Evolutionary conservation across 805 yeast genomes (phyloP).

Genomic region (Candida manassasensis): DNA sequence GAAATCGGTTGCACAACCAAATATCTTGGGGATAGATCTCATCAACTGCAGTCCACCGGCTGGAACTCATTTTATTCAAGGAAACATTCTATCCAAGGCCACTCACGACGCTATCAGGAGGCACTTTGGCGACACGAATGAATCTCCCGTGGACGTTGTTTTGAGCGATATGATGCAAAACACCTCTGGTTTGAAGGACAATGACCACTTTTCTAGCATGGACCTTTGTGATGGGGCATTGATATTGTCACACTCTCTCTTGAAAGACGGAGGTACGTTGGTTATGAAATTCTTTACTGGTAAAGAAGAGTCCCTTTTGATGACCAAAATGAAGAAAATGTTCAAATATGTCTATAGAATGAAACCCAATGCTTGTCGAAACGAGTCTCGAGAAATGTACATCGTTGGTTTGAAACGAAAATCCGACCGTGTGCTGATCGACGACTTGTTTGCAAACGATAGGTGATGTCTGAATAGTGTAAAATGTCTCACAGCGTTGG

Average conservation of each 20-base stretch:
- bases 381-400: conserved; percentile 78
- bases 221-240: conserved; percentile 91
- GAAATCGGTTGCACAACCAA: background rate
- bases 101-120: conserved; percentile 56
- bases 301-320: conserved; percentile 64
- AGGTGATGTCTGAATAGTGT: too few relatives aligned
- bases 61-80: conserved; percentile 35
- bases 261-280: conserved; percentile 65
- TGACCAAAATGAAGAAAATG: conserved; percentile 48
- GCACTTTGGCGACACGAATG: conserved; percentile 31
- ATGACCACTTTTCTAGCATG: conserved; percentile 83
- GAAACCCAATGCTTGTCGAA: conserved; percentile 79
- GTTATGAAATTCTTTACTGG: conserved; percentile 88
- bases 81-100: conserved; percentile 31
- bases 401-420: conserved; percentile 61
- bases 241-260: conserved; percentile 63
- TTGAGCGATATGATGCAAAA: conserved; percentile 90
- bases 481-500: too few relatives aligned
- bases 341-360: conserved; percentile 62
- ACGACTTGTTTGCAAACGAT: conserved; percentile 2
- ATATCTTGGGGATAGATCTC: conserved; percentile 66
- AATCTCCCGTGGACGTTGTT: conserved; percentile 31
- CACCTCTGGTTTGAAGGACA: conserved; percentile 74
- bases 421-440: conserved; percentile 3
- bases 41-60: conserved; percentile 31